phyloP scores from a whole-genome alignment of 441 rosid genomes.

The Mallotus japonicus region DNA sequence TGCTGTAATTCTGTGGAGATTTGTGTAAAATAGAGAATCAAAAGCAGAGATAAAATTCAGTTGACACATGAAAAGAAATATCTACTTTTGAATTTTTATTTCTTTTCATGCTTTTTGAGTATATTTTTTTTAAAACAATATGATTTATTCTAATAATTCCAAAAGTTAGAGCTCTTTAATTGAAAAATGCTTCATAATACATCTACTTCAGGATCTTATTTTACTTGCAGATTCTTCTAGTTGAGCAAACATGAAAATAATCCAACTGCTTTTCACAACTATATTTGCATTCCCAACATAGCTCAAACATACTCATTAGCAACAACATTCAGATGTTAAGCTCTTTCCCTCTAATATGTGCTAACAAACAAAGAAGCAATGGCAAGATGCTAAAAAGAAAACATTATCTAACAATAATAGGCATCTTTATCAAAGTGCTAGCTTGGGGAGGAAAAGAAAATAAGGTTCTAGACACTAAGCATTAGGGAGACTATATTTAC shows the following conservation, averaged over 20 bases:
- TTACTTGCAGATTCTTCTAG: background rate
- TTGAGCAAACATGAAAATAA: background rate
- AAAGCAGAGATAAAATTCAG: constrained; percentile 36
- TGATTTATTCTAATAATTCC: too few relatives aligned
- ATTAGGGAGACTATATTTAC: constrained; percentile 17
- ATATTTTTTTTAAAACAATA: too few relatives aligned
- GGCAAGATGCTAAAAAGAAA: background rate
- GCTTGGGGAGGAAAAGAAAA: background rate
- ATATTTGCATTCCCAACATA: background rate
- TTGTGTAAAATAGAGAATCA: constrained; percentile 36
- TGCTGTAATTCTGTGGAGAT: constrained; percentile 33
- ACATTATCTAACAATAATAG: background rate
- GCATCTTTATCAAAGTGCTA: background rate
- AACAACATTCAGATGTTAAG: background rate
- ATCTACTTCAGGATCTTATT: background rate
- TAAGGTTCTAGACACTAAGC: constrained; percentile 10
- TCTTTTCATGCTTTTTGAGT: too few relatives aligned
- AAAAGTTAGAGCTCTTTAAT: background rate
- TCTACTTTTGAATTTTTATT: too few relatives aligned
- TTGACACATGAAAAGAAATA: constrained; percentile 2
- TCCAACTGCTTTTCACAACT: background rate
- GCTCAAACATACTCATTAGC: background rate
- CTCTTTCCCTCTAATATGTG: background rate
- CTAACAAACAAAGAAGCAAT: background rate
- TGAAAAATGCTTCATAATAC: background rate